Percentiles rank a stretch among this genome's conserved stretches.
These are phyloP conservation scores for Cladosporium sp. DNA, from an alignment of 2,329 filamentous ascomycete genomes.

Conservation along the genomic window DNA sequence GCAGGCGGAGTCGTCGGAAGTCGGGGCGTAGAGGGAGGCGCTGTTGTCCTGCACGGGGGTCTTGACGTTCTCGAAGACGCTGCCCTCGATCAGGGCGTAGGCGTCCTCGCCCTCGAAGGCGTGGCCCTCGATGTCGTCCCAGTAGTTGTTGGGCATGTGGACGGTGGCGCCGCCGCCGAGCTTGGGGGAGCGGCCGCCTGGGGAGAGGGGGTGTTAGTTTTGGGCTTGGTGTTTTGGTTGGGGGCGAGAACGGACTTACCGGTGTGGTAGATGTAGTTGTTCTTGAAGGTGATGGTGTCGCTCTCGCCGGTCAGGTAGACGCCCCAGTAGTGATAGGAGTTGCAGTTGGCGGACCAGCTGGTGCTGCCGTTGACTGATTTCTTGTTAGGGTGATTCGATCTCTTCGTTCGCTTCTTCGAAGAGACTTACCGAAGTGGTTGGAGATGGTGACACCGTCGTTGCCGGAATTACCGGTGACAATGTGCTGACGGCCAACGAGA, in stretches of 20 bases:
- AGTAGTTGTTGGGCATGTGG: conserved; percentile 60
- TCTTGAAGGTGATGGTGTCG: conserved; percentile 56
- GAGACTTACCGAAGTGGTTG: conserved; percentile 45
- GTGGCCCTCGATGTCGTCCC: conserved; percentile 51
- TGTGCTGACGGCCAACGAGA: conserved; percentile 57
- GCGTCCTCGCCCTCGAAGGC: conserved; percentile 46
- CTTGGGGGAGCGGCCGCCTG: conserved; percentile 60
- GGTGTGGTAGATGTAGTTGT: conserved; percentile 59
- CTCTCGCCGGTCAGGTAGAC: conserved; percentile 54
- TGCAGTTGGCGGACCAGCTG: conserved; percentile 54
- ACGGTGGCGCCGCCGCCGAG: conserved; percentile 52
- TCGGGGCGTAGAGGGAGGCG: conserved; percentile 43
- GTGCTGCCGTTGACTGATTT: conserved; percentile 50
- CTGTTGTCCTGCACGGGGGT: conserved; percentile 56
- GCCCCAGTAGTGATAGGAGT: conserved; percentile 58
- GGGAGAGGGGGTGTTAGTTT: conserved; percentile 56
- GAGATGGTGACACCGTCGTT: conserved; percentile 56
- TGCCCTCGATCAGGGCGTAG: conserved; percentile 24
- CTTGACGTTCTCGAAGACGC: conserved; percentile 31
- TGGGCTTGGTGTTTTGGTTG: conserved; percentile 53
- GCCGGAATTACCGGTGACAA: conserved; percentile 53
- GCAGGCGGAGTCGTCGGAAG: conserved; percentile 15
- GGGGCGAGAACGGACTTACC: conserved; percentile 48
- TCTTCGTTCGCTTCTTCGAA: background rate
- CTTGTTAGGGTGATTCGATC: conserved; percentile 4